Evolutionary conservation across 2,329 filamentous ascomycete species (phyloP).

Genomic region (Drechslerella coelobrocha): DNA sequence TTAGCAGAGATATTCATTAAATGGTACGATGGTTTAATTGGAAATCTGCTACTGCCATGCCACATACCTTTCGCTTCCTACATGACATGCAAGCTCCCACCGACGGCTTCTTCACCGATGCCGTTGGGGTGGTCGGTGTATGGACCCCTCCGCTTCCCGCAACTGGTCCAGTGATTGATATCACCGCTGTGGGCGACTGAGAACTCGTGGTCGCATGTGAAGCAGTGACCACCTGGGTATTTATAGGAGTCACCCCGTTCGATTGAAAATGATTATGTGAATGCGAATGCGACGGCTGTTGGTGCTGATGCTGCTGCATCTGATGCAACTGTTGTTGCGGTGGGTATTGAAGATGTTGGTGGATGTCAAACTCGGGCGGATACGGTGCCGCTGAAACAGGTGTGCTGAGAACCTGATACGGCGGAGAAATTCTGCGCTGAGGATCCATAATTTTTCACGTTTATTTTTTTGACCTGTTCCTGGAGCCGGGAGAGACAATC

Average conservation of each 20-base stretch:
- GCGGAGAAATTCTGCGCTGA: constrained; percentile 34
- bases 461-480: too few species aligned
- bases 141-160: constrained; percentile 26
- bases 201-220: constrained; percentile 33
- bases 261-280: constrained; percentile 31
- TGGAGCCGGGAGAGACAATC: constrained; percentile 6
- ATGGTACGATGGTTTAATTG: too few species aligned
- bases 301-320: constrained; percentile 35
- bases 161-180: constrained; percentile 18
- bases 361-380: constrained; percentile 43
- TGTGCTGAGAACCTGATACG: constrained; percentile 41
- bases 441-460: constrained; percentile 33
- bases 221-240: constrained; percentile 36
- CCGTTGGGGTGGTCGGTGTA: constrained; percentile 40
- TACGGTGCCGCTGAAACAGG: constrained; percentile 40
- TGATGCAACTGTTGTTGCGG: constrained; percentile 29
- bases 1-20: constrained; percentile 14
- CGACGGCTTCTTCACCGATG: constrained; percentile 43
- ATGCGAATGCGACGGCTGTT: constrained; percentile 4
- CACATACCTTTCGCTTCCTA: constrained; percentile 48
- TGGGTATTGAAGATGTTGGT: constrained; percentile 42
- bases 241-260: constrained; percentile 46
- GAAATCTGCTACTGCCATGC: too few species aligned
- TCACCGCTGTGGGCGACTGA: constrained; percentile 38
- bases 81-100: constrained; percentile 47